Base-by-base conservation (phyloP, 345 rosid genomes). In the Microcos paniculata region DNA sequence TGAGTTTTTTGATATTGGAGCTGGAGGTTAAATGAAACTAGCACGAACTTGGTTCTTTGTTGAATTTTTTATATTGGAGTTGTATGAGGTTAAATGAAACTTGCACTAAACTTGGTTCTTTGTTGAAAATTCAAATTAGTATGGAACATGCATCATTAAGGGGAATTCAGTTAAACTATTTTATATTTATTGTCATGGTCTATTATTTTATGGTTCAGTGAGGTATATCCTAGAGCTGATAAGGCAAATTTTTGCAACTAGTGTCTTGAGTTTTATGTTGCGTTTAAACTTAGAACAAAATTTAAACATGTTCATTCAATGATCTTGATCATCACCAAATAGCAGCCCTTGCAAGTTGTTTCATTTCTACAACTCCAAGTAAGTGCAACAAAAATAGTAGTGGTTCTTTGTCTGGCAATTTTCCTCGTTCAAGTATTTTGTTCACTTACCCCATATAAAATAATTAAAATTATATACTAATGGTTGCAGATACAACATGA, bases 301-400 rank as follows among this genome's bases (percentile, higher is more conserved):
- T 71, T 79, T 80, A 73, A 23, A 48, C 90, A 96, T 97, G 99
- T 74, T 92, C 97, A 19, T 96, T 96, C 80, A 96, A 93, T 62
- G 95, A 94, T 78, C 94, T 96, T 78, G 98, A 96, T 82, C 97
- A 89, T 84, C 99, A 94, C 81, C 96, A 94, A 87, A 90, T 96
- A 76, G 99, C 98, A 15, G 91, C 99, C 57, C 95, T 96, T 77
- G 98, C 97, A 65, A 96, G 98, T 84, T 96, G 99, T 87, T 96
- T 96, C 88, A 96, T 94, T 82, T 98, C 98, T 90, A 80, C 98
- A 93, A 84, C 99, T 96, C 75, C 93, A 93, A 84, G 95, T 93
- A 79, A 93, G 92, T 78, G 99, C 99, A 40, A 87, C 97, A 73
- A 96, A 88, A 88, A 88, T 96, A 81, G 99, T 98, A 13, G 97